Percentiles rank a stretch among this genome's conserved stretches.
These are phyloP conservation scores for Phlyctochytrium arcticum DNA, from an alignment of 192 early-diverging fungal genomes.

Conservation along the genomic window DNA sequence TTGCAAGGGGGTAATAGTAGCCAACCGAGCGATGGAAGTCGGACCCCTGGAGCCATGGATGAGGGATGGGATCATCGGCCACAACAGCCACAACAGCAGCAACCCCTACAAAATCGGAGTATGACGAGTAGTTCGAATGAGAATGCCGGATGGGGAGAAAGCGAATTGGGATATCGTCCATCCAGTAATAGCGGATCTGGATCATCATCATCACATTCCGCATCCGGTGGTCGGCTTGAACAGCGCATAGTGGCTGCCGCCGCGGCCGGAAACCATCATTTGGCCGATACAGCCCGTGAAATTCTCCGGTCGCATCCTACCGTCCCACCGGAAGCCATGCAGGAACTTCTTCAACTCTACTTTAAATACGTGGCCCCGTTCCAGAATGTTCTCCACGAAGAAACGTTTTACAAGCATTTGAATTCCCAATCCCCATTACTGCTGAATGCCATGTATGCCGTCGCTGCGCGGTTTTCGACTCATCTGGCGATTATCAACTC, in stretches of 20 bases:
- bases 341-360: conserved; percentile 36
- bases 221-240: not conserved
- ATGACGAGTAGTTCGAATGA: not conserved
- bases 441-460: conserved; percentile 41
- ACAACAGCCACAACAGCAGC: not conserved
- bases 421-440: conserved; percentile 27
- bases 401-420: conserved; percentile 18
- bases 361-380: conserved; percentile 33
- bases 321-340: conserved; percentile 33
- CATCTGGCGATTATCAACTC: conserved; percentile 26
- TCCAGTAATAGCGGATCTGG: not conserved
- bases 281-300: too few relatives aligned
- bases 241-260: too few relatives aligned
- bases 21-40: not conserved
- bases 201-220: not conserved
- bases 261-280: not conserved
- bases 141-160: too few relatives aligned
- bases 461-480: conserved; percentile 38
- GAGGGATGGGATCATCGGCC: not conserved
- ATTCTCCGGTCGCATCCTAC: too few relatives aligned
- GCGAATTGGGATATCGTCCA: too few relatives aligned
- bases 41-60: not conserved
- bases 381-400: conserved; percentile 31
- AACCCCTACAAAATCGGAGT: not conserved
- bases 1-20: not conserved